These are phyloP conservation scores for Schizophyllum amplum DNA, from an alignment of 1,284 basidiomycete genomes.

Conservation along the genomic window DNA sequence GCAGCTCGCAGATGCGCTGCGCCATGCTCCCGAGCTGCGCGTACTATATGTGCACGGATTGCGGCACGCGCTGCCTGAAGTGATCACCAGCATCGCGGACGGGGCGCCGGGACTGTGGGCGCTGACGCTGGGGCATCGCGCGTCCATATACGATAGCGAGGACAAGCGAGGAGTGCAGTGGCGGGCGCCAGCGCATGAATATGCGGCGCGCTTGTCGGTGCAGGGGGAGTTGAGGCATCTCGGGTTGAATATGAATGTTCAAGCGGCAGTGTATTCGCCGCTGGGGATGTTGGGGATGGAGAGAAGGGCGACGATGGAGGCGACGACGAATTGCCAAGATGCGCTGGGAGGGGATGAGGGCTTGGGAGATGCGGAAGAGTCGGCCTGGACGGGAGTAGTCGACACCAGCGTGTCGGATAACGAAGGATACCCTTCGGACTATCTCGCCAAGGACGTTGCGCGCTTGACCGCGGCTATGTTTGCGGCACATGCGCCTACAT, in stretches of 20 bases:
- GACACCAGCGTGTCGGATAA: too few relatives aligned
- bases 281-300: background rate
- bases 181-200: background rate
- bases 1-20: background rate
- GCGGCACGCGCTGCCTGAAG: background rate
- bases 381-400: too few relatives aligned
- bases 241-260: background rate
- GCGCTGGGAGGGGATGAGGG: background rate
- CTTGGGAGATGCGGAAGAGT: background rate
- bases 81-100: background rate
- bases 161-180: background rate
- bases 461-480: background rate
- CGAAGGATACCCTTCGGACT: too few relatives aligned
- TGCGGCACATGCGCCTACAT: background rate
- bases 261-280: background rate
- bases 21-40: background rate
- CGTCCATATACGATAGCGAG: background rate
- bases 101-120: background rate
- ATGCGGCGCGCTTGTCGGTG: background rate
- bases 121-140: background rate
- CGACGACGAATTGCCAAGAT: background rate
- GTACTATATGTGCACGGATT: background rate
- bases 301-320: background rate
- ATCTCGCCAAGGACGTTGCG: background rate
- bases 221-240: background rate